Percentiles rank a stretch among this genome's conserved stretches.
Evolutionary conservation across 2,329 filamentous ascomycete species (phyloP).

Genomic region (Phaeosphaeriaceae sp.): DNA sequence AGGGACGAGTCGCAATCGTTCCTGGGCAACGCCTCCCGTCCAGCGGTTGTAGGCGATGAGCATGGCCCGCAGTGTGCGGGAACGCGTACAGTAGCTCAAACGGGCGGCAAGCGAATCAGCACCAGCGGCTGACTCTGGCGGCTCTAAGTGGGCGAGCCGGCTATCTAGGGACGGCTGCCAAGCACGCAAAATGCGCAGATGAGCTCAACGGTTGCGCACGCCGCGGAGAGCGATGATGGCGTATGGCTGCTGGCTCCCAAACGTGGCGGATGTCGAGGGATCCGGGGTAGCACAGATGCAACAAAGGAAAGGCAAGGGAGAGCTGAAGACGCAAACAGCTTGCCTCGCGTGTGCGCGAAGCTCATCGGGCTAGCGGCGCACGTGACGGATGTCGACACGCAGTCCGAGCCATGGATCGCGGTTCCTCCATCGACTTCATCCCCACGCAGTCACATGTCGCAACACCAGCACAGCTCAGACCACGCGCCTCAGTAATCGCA

Average conservation of each 20-base stretch:
- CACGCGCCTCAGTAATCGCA: slow-evolving; percentile 9
- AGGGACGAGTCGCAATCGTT: not conserved
- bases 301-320: slow-evolving; percentile 30
- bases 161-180: not conserved
- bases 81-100: slow-evolving; percentile 5
- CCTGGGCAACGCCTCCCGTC: slow-evolving; percentile 1
- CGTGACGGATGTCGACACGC: slow-evolving; percentile 4
- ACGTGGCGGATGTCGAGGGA: slow-evolving; percentile 7
- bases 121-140: not conserved
- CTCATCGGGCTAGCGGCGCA: slow-evolving; percentile 11
- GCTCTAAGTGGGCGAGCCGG: not conserved
- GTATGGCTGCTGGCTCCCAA: not conserved
- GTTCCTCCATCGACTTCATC: slow-evolving; percentile 26
- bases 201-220: slow-evolving; percentile 7
- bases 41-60: not conserved
- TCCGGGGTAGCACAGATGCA: slow-evolving; percentile 20
- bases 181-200: not conserved
- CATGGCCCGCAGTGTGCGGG: not conserved
- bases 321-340: slow-evolving; percentile 26
- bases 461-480: slow-evolving; percentile 18
- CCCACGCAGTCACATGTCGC: slow-evolving; percentile 27
- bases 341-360: slow-evolving; percentile 15
- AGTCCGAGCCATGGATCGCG: slow-evolving; percentile 9
- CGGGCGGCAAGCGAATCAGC: slow-evolving; percentile 3
- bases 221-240: not conserved